Conservation (phyloP, 1,284 basidiomycete genomes). For the Rhodofomes roseus region DNA sequence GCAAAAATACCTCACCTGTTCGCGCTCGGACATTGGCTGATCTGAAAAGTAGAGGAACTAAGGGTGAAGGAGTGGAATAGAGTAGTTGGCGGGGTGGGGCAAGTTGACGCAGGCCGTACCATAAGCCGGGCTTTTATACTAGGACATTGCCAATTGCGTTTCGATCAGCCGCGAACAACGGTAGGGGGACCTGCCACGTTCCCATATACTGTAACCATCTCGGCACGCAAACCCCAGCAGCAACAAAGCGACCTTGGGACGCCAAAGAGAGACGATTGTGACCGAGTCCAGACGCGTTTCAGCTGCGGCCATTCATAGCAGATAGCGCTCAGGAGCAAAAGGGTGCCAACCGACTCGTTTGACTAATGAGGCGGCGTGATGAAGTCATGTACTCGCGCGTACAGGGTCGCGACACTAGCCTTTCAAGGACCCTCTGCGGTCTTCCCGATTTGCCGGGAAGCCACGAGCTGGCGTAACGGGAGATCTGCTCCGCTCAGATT, state of each 20-base stretch:
- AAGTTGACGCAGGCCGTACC: neutral
- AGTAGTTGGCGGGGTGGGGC: neutral
- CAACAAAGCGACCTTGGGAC: neutral
- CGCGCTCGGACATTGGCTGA: conserved; percentile 4
- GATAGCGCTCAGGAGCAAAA: neutral
- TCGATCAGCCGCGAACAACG: neutral
- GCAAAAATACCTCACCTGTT: neutral
- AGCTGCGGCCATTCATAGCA: neutral
- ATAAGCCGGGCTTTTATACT: neutral
- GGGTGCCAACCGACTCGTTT: neutral
- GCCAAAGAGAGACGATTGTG: neutral
- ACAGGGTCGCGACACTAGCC: neutral
- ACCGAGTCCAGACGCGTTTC: conserved; percentile 2
- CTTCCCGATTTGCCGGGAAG: neutral
- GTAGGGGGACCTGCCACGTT: neutral
- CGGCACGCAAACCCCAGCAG: neutral
- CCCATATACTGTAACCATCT: conserved; percentile 1
- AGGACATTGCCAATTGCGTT: neutral
- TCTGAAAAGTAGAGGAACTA: neutral
- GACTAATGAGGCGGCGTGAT: neutral
- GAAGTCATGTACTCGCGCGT: neutral
- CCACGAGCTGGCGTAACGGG: neutral
- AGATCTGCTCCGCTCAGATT: neutral
- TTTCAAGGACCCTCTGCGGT: neutral
- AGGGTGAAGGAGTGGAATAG: neutral